phyloP scores from a whole-genome alignment of 805 yeast genomes.

The Candida tibetensis region DNA sequence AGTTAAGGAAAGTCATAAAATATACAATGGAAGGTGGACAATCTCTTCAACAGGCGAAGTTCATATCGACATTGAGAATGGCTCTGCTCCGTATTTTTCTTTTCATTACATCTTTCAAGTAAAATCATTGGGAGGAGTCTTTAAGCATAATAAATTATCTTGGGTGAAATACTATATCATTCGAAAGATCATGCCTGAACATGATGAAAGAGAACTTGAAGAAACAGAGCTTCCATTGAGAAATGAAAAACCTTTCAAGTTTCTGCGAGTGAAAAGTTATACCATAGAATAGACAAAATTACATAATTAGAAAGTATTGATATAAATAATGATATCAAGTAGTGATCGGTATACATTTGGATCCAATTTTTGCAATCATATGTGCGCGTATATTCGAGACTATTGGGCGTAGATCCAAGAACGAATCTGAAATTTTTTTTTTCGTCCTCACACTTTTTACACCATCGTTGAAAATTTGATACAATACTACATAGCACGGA shows the following conservation, averaged over 20 bases:
- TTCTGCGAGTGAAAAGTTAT: slow-evolving; percentile 58
- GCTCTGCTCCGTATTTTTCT: slow-evolving; percentile 57
- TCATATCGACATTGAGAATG: slow-evolving; percentile 49
- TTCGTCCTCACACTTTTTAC: slow-evolving; percentile 9
- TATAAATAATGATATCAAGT: too few relatives aligned
- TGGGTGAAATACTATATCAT: slow-evolving; percentile 67
- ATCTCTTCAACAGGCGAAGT: slow-evolving; percentile 51
- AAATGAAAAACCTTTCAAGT: slow-evolving; percentile 78
- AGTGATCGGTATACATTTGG: too few relatives aligned
- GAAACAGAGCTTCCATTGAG: slow-evolving; percentile 49
- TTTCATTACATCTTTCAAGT: slow-evolving; percentile 66
- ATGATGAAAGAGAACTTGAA: slow-evolving; percentile 44
- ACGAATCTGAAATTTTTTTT: slow-evolving; percentile 13
- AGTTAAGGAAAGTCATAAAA: slow-evolving; percentile 29
- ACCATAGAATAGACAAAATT: slow-evolving; percentile 3
- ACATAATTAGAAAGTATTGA: too few relatives aligned
- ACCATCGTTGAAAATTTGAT: slow-evolving; percentile 28
- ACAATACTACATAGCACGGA: slow-evolving; percentile 4
- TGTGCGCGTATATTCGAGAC: not conserved
- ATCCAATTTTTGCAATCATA: not conserved
- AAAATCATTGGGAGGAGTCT: slow-evolving; percentile 52
- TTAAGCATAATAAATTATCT: slow-evolving; percentile 63
- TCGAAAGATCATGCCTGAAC: slow-evolving; percentile 34
- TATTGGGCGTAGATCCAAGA: not conserved
- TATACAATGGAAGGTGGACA: slow-evolving; percentile 55